A percentile compares a stretch with the other conserved stretches of the same genome.
Conservation (phyloP, 2,329 filamentous ascomycete species). For the Hortaea werneckii region DNA sequence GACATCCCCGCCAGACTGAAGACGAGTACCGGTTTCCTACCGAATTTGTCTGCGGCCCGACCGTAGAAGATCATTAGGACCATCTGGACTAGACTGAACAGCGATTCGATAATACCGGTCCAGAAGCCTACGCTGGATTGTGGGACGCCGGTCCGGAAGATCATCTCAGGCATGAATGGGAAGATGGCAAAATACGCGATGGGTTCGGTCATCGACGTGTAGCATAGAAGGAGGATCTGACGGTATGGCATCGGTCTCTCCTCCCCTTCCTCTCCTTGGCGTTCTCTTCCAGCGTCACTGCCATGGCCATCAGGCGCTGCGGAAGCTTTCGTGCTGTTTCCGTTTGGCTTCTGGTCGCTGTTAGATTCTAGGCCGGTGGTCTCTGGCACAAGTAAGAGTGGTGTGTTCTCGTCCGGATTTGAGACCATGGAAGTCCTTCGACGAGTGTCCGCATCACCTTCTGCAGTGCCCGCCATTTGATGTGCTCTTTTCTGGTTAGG, state of each 20-base stretch:
- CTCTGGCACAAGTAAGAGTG: background rate
- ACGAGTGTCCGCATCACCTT: too few species aligned
- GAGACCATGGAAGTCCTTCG: background rate
- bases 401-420: background rate
- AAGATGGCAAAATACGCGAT: conserved; percentile 79
- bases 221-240: conserved; percentile 67
- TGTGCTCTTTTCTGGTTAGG: too few species aligned
- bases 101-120: conserved; percentile 58
- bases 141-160: conserved; percentile 54
- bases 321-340: too few species aligned
- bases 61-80: conserved; percentile 70
- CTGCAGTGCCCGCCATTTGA: too few species aligned
- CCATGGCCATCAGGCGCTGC: background rate
- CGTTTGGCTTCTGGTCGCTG: background rate
- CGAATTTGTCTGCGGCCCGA: conserved; percentile 54
- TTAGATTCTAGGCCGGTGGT: background rate
- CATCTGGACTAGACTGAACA: conserved; percentile 69
- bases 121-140: conserved; percentile 69
- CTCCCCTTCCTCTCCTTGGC: conserved; percentile 4
- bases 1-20: conserved; percentile 55
- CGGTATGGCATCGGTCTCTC: conserved; percentile 44
- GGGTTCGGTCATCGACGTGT: conserved; percentile 61
- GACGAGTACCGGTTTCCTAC: conserved; percentile 64
- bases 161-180: conserved; percentile 71
- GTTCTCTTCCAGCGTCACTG: conserved; percentile 2